Evolutionary conservation across 352 stramenopile species (phyloP), one percentile per base, ranked within the genome.

Genomic region (Peronospora belbahrii): DNA sequence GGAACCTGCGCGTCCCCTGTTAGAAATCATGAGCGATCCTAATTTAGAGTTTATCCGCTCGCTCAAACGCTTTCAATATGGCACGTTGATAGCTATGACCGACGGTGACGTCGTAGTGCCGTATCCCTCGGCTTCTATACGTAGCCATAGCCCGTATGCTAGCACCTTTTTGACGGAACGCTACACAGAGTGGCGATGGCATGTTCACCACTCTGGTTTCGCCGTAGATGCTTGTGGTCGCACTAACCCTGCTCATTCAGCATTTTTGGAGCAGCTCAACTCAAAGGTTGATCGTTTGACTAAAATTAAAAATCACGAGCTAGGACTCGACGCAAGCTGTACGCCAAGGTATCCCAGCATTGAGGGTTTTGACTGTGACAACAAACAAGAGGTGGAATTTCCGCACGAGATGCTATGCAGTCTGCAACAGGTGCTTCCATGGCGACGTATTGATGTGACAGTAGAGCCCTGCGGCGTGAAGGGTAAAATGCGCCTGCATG

Each of bases 311-410:
- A 15, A 74, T 18, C 31, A 62, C 4, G 31, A 65, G 25, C 45
- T 61, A 13, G 72, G 72, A 1, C 52, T 81, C 31, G 64, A 84
- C 38, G 62, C 66, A 19, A 61, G 35, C 0, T 41, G 44, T 20
- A 42, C 47, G 3, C 60, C 68, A n/a, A 60, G 74, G 8, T 77
- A 65, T 49, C 54, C 65, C 5, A 88, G 76, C 31, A 65, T 85
- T 34, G 65, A 81, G 18, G 60, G 64, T 23, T 85, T 78, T 49
- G 69, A 81, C 52, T 72, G 68, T 18, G 71, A 84, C 54, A 83
- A 87, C 50, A 87, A 85, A 36, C 74, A 75, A n/a, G 75, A 90
- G 52, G 75, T 90, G 3, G 73, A 84, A 42, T 88, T 86, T 47
- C 66, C 66, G 10, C 71, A 71, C 20, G 65, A 73, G 10, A 76